Percentiles rank a stretch among this genome's conserved stretches.
phyloP scores from a whole-genome alignment of 768 basidiomycete species.

The Tulasnella sp. region DNA sequence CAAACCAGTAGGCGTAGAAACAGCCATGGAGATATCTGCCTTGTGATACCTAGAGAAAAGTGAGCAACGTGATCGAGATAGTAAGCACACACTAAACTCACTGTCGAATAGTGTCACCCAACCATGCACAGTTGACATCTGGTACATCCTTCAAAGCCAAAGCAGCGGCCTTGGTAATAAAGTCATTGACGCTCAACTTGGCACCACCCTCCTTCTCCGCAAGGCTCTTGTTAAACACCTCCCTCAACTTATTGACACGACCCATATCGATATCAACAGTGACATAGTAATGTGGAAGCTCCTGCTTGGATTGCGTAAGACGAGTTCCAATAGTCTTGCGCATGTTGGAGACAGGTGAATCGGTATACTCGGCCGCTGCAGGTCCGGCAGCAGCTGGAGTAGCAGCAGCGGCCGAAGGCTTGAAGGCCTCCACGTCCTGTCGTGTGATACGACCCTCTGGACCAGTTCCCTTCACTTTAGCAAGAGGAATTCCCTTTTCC shows the following conservation, averaged over 20 bases:
- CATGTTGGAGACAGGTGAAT: slow-evolving; percentile 88
- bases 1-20: slow-evolving; percentile 87
- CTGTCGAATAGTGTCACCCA: slow-evolving; percentile 92
- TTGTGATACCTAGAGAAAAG: slow-evolving; percentile 62
- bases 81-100: slow-evolving; percentile 39
- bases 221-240: slow-evolving; percentile 87
- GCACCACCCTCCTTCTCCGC: slow-evolving; percentile 56
- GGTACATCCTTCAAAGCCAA: slow-evolving; percentile 90
- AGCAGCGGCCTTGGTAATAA: slow-evolving; percentile 87
- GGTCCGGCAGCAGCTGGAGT: slow-evolving; percentile 35
- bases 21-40: slow-evolving; percentile 93
- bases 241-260: slow-evolving; percentile 81
- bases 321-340: slow-evolving; percentile 84
- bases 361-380: slow-evolving; percentile 61
- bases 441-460: slow-evolving; percentile 90
- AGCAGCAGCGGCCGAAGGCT: slow-evolving; percentile 37
- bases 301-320: slow-evolving; percentile 84
- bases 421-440: slow-evolving; percentile 87
- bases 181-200: slow-evolving; percentile 96
- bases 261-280: slow-evolving; percentile 95
- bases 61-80: not conserved
- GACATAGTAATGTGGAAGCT: slow-evolving; percentile 93
- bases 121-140: slow-evolving; percentile 95
- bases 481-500: slow-evolving; percentile 82
- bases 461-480: slow-evolving; percentile 83